Evolutionary conservation across 108 stramenopile species (phyloP).

Genomic region (Nitzschia palea): DNA sequence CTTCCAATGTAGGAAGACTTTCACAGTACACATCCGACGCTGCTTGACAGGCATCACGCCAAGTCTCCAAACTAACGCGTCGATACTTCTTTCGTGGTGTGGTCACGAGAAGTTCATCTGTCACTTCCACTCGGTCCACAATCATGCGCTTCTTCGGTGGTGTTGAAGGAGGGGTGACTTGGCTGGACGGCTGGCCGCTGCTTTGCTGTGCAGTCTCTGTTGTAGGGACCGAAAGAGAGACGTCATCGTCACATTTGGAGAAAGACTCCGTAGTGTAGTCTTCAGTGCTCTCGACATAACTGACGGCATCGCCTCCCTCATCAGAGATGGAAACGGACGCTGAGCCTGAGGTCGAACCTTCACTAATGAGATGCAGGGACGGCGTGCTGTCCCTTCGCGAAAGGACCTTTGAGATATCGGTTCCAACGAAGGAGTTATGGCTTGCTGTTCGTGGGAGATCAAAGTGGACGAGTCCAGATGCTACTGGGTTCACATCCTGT

Average conservation of each 20-base stretch:
- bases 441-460: neutral
- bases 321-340: conserved; percentile 23
- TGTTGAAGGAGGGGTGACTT: neutral
- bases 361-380: conserved; percentile 6
- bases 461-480: conserved; percentile 8
- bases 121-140: neutral
- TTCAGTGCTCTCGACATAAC: neutral
- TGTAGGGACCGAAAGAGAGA: neutral
- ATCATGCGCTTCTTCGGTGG: neutral
- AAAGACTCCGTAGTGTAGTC: conserved; percentile 5
- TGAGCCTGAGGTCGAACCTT: conserved; percentile 19
- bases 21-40: conserved; percentile 46
- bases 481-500: neutral
- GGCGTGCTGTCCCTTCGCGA: neutral
- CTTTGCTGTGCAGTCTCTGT: too few relatives aligned
- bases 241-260: neutral
- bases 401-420: conserved; percentile 1
- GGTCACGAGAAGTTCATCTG: neutral
- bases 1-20: conserved; percentile 73
- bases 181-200: neutral
- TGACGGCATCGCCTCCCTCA: conserved; percentile 21
- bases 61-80: conserved; percentile 38
- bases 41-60: conserved; percentile 45
- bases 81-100: conserved; percentile 40
- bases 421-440: conserved; percentile 6